Evolutionary conservation across 768 basidiomycete species (phyloP), one percentile per base, ranked within the genome.

Genomic region (Pulveroboletus sp.): DNA sequence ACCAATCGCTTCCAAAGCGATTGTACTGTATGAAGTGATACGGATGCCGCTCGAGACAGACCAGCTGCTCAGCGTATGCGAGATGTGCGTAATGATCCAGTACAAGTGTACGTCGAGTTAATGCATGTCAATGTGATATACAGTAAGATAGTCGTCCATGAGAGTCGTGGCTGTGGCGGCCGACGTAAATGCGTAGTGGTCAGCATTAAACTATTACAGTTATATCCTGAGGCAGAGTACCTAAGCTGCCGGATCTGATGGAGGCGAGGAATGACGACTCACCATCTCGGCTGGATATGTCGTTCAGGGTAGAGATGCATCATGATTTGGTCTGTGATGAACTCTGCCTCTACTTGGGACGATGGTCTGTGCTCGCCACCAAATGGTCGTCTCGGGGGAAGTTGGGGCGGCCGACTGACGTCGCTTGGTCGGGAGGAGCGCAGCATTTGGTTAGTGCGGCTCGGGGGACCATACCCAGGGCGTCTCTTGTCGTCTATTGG

Each of bases 251-350:
- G 4, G 14, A 31, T 41, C 21, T 28, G 51, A 54, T 30, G 8
- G 10, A 31, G 17, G 8, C 24, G 43, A n/a, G 9, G 15, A 26
- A 47, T 14, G 38, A 31, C 2, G 11, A 46, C 66, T 50, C 43
- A 69, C 66, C 66, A 68, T 56, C 66, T 55, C 11, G 66, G 66
- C 42, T 63, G 68, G 15, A 68, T 68, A 26, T 51, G 49, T 52
- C 54, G 65, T 52, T 68, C 66, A 26, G 66, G 66, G 38, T 69
- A 69, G 10, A 68, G 56, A 35, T 64, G 52, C 66, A 68, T 68
- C 63, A 68, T 58, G 39, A 69, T 69, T 46, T 69, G 68, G 53
- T 68, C 66, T 2, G 66, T 60, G 32, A 58, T 61, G 49, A 54
- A 68, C 52, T 69, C 66, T 12, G 64, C 57, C 49, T 68, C 59